Conservation (phyloP, 176 grass and related monocot species). For the Echinochloa phyllopogon region DNA sequence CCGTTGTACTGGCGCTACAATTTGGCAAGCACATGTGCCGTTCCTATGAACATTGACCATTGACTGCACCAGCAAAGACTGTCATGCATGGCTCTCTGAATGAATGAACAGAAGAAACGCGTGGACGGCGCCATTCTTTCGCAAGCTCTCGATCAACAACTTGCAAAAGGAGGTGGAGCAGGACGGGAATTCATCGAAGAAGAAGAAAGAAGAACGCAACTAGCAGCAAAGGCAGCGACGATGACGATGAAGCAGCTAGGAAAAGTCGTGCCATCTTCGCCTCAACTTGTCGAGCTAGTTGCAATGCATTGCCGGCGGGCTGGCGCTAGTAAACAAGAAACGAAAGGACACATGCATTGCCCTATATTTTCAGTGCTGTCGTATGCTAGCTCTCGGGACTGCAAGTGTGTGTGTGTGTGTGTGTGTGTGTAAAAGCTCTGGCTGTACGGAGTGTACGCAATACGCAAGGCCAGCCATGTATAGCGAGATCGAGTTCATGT, state of each 20-base stretch:
- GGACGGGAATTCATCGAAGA: background rate
- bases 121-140: slow-evolving; percentile 2
- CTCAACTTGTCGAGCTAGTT: background rate
- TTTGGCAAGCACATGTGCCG: slow-evolving; percentile 1
- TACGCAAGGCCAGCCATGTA: background rate
- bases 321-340: background rate
- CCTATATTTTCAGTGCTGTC: background rate
- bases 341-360: background rate
- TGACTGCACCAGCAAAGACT: slow-evolving; percentile 11
- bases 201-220: slow-evolving; percentile 31
- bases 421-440: background rate
- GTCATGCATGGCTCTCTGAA: background rate
- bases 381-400: background rate
- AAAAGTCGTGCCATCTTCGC: background rate
- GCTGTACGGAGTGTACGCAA: background rate
- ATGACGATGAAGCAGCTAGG: background rate
- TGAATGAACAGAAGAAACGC: slow-evolving; percentile 25
- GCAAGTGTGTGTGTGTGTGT: too few species aligned
- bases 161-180: background rate
- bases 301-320: background rate
- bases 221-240: background rate
- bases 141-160: background rate
- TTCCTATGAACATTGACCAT: slow-evolving; percentile 38
- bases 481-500: background rate
- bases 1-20: background rate